Evolutionary conservation across 2,329 filamentous ascomycete genomes (phyloP).

Genomic region (Purpureocillium lavendulum): DNA sequence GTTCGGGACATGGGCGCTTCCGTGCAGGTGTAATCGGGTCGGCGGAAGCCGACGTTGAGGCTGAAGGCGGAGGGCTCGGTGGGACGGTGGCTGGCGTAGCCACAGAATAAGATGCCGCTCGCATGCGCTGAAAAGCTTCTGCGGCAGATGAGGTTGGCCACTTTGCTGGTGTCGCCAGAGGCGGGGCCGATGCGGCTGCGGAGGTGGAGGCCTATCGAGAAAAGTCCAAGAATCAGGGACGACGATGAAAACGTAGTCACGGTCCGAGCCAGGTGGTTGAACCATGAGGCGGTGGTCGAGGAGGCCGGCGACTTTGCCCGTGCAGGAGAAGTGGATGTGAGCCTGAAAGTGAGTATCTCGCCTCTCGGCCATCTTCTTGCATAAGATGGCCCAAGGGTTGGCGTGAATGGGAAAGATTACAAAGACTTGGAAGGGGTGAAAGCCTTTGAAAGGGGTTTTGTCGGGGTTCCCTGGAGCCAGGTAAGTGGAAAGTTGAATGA

Average conservation of each 20-base stretch:
- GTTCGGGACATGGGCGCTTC: background rate
- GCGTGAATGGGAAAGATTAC: background rate
- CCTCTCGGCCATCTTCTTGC: background rate
- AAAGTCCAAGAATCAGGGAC: background rate
- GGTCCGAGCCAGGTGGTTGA: background rate
- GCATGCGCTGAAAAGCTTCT: too few species aligned
- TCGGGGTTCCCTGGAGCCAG: background rate
- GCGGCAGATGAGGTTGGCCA: too few species aligned
- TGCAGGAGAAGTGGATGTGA: background rate
- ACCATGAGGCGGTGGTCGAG: background rate
- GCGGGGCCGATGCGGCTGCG: background rate
- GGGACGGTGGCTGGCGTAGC: conserved; percentile 3
- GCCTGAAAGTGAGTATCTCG: background rate
- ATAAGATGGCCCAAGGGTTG: background rate
- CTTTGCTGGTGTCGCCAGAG: conserved; percentile 2
- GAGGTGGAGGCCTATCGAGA: background rate
- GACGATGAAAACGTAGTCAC: background rate
- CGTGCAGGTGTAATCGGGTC: too few species aligned
- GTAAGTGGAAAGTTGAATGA: background rate
- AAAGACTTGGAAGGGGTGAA: background rate
- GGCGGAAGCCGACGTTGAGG: background rate
- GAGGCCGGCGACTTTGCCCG: background rate
- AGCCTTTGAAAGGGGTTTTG: background rate
- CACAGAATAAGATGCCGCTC: too few species aligned
- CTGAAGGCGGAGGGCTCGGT: conserved; percentile 1